Evolutionary conservation across 305 asterid species (phyloP), one percentile per base, ranked within the genome.

Genomic region (Fraxinus greggii): DNA sequence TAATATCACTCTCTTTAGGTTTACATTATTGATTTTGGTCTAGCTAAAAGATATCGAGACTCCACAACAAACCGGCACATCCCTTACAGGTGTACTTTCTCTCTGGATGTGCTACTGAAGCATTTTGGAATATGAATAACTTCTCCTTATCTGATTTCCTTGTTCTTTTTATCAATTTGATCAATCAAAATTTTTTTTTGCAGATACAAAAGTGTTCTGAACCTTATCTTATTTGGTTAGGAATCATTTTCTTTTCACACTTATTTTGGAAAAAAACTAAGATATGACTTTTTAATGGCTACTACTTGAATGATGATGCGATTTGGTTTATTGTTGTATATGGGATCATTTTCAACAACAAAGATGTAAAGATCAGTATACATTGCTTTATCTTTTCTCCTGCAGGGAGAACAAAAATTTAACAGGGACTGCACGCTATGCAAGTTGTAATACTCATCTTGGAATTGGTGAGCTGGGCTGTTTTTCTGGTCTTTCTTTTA

Each of bases 381-480:
- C 63, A 26, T 76, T 73, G 67, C 78, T 84, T 69, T 81, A 36
- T 73, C 72, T 75, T 80, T 81, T 23, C 54, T 28, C 86, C 51
- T 83, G 81, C 88, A 91, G 93, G 90, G 97, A 91, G 93, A 95
- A 95, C 86, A 94, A 92, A 83, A 95, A 92, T 89, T 88, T 95
- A 89, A 95, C 99, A 2, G 98, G 99, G 86, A 95, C 99, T 73
- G 99, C 99, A 32, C 97, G 99, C 72, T 95, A 95, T 90, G 99
- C 99, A 79, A 95, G 99, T 86, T 95, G 99, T 87, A 95, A 95
- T 84, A 95, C 99, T 82, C 99, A 95, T 92, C 98, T 95, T 42
- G 99, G 99, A 87, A 92, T 93, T 74, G 99, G 99, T 95, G 84
- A 84, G 88, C 61, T 36, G 48, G 67, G 75, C 15, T 56, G 21